Conservation (phyloP, 176 grass and related monocot genomes). For the Rhynchospora pubera region DNA sequence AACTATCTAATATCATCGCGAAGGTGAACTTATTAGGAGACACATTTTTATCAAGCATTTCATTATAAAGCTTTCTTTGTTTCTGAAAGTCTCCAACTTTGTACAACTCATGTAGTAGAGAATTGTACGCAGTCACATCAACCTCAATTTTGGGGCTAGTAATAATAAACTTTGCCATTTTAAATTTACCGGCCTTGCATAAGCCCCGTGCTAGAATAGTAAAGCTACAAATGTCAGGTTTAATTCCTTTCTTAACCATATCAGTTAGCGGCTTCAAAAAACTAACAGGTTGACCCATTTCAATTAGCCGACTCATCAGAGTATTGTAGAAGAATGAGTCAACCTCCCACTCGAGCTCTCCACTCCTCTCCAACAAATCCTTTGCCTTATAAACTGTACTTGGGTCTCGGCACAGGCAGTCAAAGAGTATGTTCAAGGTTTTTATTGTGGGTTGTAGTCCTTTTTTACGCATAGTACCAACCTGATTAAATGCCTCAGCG, state of each 20-base stretch:
- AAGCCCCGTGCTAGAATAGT: constrained; percentile 58
- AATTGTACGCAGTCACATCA: constrained; percentile 63
- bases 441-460: constrained; percentile 30
- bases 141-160: constrained; percentile 23
- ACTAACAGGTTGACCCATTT: constrained; percentile 31
- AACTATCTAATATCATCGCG: constrained; percentile 43
- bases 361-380: constrained; percentile 44
- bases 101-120: constrained; percentile 63
- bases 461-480: constrained; percentile 36
- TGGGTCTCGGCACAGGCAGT: constrained; percentile 49
- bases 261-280: constrained; percentile 55
- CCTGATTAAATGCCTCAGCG: constrained; percentile 46
- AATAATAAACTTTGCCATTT: constrained; percentile 39
- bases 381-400: constrained; percentile 43
- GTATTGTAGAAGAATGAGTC: constrained; percentile 66
- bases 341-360: constrained; percentile 40
- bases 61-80: constrained; percentile 23
- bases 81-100: constrained; percentile 22
- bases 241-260: constrained; percentile 64
- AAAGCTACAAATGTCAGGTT: constrained; percentile 66
- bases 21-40: constrained; percentile 50
- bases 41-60: constrained; percentile 37
- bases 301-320: constrained; percentile 59
- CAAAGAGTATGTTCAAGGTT: constrained; percentile 51
- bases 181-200: constrained; percentile 50